phyloP scores from a whole-genome alignment of 148 eudicot genomes.

The Amaranthus palmeri region DNA sequence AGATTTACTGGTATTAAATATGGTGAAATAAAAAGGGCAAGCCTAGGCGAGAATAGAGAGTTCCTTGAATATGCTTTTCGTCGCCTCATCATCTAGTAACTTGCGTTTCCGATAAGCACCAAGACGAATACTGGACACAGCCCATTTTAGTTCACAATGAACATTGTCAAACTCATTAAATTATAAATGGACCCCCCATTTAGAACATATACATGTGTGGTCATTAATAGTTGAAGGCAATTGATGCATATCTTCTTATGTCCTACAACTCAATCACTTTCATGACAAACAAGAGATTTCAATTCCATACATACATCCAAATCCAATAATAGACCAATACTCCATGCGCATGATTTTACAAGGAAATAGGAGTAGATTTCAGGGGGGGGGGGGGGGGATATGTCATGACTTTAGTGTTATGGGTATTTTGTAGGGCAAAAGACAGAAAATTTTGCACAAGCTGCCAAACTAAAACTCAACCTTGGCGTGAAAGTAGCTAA shows the following conservation, averaged over 20 bases:
- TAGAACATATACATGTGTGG: not conserved
- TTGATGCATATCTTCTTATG: not conserved
- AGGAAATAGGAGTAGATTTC: slow-evolving; percentile 3
- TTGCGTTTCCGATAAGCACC: no score
- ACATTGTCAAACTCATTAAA: not conserved
- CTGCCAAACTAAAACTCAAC: slow-evolving; percentile 34
- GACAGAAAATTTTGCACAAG: slow-evolving; percentile 27
- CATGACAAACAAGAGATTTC: slow-evolving; percentile 10
- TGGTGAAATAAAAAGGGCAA: not conserved
- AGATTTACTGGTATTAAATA: not conserved
- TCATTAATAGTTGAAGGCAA: not conserved
- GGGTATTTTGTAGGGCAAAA: slow-evolving; percentile 10
- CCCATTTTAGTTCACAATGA: not conserved
- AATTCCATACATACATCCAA: slow-evolving; percentile 2
- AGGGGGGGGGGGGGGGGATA: not conserved
- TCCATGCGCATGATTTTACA: slow-evolving; percentile 20
- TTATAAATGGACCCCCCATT: not conserved
- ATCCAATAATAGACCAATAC: no score
- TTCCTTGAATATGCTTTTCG: not conserved
- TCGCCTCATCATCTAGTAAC: no score
- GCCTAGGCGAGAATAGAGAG: not conserved
- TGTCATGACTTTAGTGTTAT: not conserved
- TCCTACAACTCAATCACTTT: not conserved
- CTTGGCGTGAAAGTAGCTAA: slow-evolving; percentile 47
- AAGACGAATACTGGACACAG: no score